Base-by-base conservation (phyloP, 495 filamentous ascomycete genomes). In the Neurospora hispaniola region DNA sequence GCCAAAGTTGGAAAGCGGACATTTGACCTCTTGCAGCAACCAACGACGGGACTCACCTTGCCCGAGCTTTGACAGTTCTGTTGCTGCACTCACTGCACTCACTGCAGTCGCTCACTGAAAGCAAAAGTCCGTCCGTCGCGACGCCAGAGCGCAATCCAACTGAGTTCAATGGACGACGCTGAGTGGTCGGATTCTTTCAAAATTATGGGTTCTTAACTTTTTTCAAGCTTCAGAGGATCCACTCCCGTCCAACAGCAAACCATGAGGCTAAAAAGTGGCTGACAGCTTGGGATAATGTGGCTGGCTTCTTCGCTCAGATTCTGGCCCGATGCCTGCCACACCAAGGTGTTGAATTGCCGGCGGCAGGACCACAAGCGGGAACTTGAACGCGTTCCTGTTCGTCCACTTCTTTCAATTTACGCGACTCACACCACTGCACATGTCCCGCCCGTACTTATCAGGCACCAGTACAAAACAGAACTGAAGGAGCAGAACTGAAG, bases 381-480 rank as follows among this genome's bases (percentile, higher is more conserved):
- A 23, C 23, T 23, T 23, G 1, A 40, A 74, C 74, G 74, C 74
- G 73, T 75, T 72, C 43, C 71, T 39, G 62, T 59, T 69, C 31
- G 18, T 31, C 38, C 48, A 70, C 70, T 69, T 38, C 35, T 38
- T 43, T 70, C 79, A 81, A 76, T 76, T 72, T 74, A 78, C 76
- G 74, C 79, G 74, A 76, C 76, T 68, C 54, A 54, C 46, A 72
- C 39, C 46, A 44, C 70, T 42, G 39, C 48, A 27, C 48, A 27
- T 59, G 11, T 59, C 48, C 48, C 11, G 48, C 20, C 48, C 18
- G 48, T 38, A 38, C 35, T 6, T 59, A 11, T 23, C 48, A 59
- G 48, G 48, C 48, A 59, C 48, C 48, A 59, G 46, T 20, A 54
- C 46, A 54, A n/a, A 23, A 20, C 1, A 23, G 23, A 48, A 48